Evolutionary conservation across 805 yeast genomes (phyloP), one percentile per base, ranked within the genome.

Genomic region (Nakazawaea ishiwadae): DNA sequence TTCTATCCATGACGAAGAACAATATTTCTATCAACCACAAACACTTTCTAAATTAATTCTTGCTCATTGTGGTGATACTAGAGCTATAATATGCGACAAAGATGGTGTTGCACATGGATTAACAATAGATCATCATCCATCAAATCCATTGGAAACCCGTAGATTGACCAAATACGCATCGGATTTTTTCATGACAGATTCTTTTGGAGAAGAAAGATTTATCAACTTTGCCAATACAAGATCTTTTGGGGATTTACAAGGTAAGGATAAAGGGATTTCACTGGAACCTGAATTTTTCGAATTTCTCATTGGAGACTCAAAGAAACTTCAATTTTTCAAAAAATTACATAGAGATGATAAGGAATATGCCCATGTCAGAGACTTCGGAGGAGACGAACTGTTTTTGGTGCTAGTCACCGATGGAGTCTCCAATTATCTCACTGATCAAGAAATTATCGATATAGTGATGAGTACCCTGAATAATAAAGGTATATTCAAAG

Each of bases 21-120:
- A 54, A 19, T 73, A 67, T 52, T 83, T 72, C 59, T 82, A 90
- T 63, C 78, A 81, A 46, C 75, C 80, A n/a, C 66, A 71, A 7
- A 81, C 84, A 3, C 64, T 83, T 10, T 69, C 87, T 17, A 79
- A 79, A 51, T 60, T 93, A 17, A 72, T 85, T 1, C 76, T 90
- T 15, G 90, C 95, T 1, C 99, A 93, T 55, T 80, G 91, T 11
- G 99, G 99, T 5, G 99, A 93, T 57, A 84, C 97, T 3, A 75
- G 85, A 47, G 88, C 95, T 5, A 72, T 93, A 2, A 52, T 93
- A n/a, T 84, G 93, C 48, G 98, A 90, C 60, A 73, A 72, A 43
- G 60, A 71, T 42, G 98, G 98, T 2, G 64, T 75, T 31, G 95
- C 95, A 1, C 90, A 82, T 50, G 69, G 86, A 15, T 65, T 93